Evolutionary conservation across 1,284 basidiomycete genomes (phyloP).

Genomic region (Dichomitus squalens): DNA sequence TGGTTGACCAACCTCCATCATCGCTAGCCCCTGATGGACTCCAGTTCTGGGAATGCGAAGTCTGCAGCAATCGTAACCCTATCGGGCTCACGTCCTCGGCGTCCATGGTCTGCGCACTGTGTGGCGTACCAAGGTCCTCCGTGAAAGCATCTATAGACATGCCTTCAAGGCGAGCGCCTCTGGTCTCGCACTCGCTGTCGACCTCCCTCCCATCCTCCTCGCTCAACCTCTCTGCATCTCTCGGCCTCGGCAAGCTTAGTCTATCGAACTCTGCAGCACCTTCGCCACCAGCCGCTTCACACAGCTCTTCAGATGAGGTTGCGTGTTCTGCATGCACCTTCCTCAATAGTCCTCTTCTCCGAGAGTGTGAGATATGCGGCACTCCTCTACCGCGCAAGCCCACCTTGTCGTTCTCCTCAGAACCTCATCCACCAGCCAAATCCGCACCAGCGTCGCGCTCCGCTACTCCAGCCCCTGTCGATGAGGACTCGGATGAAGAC

Average conservation of each 20-base stretch:
- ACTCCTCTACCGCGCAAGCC: slow-evolving; percentile 55
- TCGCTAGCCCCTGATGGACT: slow-evolving; percentile 28
- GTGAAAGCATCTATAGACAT: slow-evolving; percentile 24
- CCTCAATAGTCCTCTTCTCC: slow-evolving; percentile 80
- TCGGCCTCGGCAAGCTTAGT: slow-evolving; percentile 22
- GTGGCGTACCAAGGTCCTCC: slow-evolving; percentile 66
- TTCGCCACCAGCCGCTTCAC: slow-evolving; percentile 11
- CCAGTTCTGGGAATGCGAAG: slow-evolving; percentile 81
- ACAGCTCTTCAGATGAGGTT: slow-evolving; percentile 34
- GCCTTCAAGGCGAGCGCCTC: slow-evolving; percentile 28
- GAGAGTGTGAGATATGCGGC: slow-evolving; percentile 87
- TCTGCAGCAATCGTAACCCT: slow-evolving; percentile 83
- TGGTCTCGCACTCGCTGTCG: slow-evolving; percentile 33
- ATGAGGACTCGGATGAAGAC: slow-evolving; percentile 32
- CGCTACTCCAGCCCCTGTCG: slow-evolving; percentile 43
- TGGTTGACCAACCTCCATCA: slow-evolving; percentile 13
- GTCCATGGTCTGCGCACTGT: slow-evolving; percentile 69
- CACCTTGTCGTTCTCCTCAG: slow-evolving; percentile 25
- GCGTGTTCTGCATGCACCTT: slow-evolving; percentile 92
- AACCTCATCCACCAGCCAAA: slow-evolving; percentile 40
- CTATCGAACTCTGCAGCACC: slow-evolving; percentile 31
- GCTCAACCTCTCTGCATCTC: slow-evolving; percentile 30
- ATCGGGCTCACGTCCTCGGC: slow-evolving; percentile 66
- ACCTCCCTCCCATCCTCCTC: slow-evolving; percentile 41
- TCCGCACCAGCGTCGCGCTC: slow-evolving; percentile 66